Base-by-base conservation (phyloP, 495 filamentous ascomycete species). In the Penicillium atrosanguineum region DNA sequence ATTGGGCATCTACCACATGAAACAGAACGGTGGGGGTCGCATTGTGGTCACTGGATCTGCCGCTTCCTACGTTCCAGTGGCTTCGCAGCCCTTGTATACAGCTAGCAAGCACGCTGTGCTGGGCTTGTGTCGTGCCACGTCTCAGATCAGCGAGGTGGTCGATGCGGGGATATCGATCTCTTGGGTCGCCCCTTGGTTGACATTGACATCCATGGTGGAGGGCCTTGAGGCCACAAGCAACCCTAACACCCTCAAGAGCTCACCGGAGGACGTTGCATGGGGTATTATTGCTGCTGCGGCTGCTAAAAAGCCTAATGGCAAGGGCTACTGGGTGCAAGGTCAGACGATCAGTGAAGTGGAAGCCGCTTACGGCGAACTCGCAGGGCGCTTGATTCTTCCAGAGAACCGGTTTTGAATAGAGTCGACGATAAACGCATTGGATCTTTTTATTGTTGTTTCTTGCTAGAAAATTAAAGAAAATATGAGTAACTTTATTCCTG, bases 311-410 rank as follows among this genome's bases (percentile, higher is more conserved):
- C 21, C 46, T 2, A 63, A 63, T 53, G 61, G 54, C 11, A 67
- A 67, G 50, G 63, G 63, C 11, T 61, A 56, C 37, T 67, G 57
- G 54, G 45, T 66, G 20, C 60, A 63, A 39, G 60, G 57, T 15
- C 9, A 28, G 18, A 20, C 12, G 14, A 57, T 63, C 48, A 57
- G 54, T 48, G 63, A 63, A 28, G 63, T 63, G 14, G 60, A 59
- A 43, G 57, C 50, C 16, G 55, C 49, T 6, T 63, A 67, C 54
- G 43, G 50, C 8, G 60, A 59, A 44, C 36, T 59, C 39, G 50
- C 55, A 14, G 44, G 48, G 11, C 38, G 21, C 15, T 50, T 64
- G 18, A 67, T 64, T n/a, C 16, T 14, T 15, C 54, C 60, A 23
- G 57, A 55, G 26, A 61, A 63, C 52, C 56, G 52, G 40, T 23